These are phyloP conservation scores for Simplicillium aogashimaense DNA, from an alignment of 2,329 filamentous ascomycete genomes.

Conservation along the genomic window DNA sequence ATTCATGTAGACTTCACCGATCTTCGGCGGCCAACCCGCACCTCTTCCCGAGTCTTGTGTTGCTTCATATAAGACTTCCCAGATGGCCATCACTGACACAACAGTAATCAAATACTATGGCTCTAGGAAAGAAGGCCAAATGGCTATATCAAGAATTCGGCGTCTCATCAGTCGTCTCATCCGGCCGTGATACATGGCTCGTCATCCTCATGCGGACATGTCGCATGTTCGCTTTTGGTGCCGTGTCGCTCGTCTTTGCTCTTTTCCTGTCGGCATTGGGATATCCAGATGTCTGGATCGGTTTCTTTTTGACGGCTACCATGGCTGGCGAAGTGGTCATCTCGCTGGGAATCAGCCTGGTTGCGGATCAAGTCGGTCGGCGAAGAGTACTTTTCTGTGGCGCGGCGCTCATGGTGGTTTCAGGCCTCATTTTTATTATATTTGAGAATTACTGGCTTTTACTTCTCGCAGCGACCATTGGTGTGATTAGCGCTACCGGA, in stretches of 20 bases:
- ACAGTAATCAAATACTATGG: too few species aligned
- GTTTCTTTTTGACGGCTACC: constrained; percentile 56
- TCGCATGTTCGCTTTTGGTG: constrained; percentile 56
- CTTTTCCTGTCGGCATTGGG: constrained; percentile 48
- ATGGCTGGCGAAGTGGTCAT: constrained; percentile 51
- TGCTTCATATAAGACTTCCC: too few species aligned
- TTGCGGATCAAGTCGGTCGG: constrained; percentile 49
- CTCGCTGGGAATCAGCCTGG: constrained; percentile 44
- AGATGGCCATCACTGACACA: too few species aligned
- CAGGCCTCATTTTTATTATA: constrained; percentile 42
- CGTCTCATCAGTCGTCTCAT: constrained; percentile 31
- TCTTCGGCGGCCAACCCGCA: too few species aligned
- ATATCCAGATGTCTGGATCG: constrained; percentile 48
- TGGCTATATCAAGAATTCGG: constrained; percentile 36
- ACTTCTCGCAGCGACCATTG: constrained; percentile 45
- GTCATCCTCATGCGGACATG: constrained; percentile 40
- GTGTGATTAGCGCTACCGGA: constrained; percentile 52
- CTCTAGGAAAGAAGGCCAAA: not conserved
- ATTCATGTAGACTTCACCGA: too few species aligned
- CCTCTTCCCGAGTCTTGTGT: too few species aligned
- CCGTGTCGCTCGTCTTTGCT: constrained; percentile 49
- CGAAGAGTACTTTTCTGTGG: constrained; percentile 43
- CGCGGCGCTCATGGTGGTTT: constrained; percentile 44
- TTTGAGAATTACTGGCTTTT: constrained; percentile 51
- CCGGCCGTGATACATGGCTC: constrained; percentile 40